phyloP scores from a whole-genome alignment of 768 basidiomycete species.

The Pulveroboletus sp. region DNA sequence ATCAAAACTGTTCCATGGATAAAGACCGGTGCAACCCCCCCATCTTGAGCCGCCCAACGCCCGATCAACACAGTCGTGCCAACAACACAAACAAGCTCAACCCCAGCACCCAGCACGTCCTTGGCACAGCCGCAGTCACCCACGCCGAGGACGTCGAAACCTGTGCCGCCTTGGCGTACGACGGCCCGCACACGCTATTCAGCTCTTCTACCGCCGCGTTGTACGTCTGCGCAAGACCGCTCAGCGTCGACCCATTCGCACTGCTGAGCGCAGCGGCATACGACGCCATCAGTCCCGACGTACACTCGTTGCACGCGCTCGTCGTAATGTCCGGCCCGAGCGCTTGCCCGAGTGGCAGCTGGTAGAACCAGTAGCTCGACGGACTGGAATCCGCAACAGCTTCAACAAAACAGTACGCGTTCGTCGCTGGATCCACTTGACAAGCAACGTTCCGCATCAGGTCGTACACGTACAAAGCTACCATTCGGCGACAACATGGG shows the following conservation, averaged over 20 bases:
- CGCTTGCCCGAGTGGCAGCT: conserved; percentile 55
- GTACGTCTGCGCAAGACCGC: conserved; percentile 49
- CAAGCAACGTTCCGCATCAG: conserved; percentile 65
- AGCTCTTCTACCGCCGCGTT: conserved; percentile 43
- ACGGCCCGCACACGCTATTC: conserved; percentile 48
- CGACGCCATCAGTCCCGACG: conserved; percentile 52
- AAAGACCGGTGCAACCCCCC: background rate
- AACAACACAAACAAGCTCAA: conserved; percentile 16
- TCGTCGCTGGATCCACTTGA: conserved; percentile 49
- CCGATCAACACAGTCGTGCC: conserved; percentile 9
- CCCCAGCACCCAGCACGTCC: conserved; percentile 1
- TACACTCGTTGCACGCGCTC: conserved; percentile 64
- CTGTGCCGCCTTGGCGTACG: conserved; percentile 36
- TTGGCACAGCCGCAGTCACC: conserved; percentile 6
- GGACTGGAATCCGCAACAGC: conserved; percentile 57
- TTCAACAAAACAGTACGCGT: conserved; percentile 72
- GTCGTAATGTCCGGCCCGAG: conserved; percentile 46
- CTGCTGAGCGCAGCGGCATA: conserved; percentile 48
- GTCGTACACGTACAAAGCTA: conserved; percentile 61
- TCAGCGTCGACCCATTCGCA: conserved; percentile 29
- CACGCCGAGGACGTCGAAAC: conserved; percentile 12
- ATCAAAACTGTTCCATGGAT: background rate
- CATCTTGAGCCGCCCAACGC: background rate
- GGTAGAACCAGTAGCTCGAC: conserved; percentile 72
- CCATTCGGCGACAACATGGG: background rate